phyloP scores from a whole-genome alignment of 768 basidiomycete species.

The Kondoa subrosea region DNA sequence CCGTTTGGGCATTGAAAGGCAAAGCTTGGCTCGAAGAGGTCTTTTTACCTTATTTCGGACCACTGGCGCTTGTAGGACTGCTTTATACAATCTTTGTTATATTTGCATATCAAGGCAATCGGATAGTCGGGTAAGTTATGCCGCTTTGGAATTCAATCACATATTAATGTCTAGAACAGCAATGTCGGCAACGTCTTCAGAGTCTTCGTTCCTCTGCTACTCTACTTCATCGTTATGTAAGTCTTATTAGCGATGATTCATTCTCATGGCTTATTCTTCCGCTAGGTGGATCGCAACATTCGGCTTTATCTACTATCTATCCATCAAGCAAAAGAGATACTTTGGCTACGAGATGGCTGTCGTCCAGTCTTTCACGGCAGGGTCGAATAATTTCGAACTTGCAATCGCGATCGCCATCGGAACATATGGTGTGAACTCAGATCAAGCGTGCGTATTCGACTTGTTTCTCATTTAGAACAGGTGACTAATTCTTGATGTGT shows the following conservation, averaged over 20 bases:
- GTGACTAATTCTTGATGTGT: no score
- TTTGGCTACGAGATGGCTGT: constrained; percentile 54
- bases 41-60: constrained; percentile 55
- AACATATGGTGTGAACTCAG: constrained; percentile 57
- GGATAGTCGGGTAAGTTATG: neutral
- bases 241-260: neutral
- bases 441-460: constrained; percentile 40
- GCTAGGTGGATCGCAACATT: constrained; percentile 47
- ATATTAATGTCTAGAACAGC: neutral
- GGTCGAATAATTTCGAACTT: constrained; percentile 63
- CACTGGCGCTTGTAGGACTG: constrained; percentile 53
- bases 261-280: no score
- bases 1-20: constrained; percentile 38
- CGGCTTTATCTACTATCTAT: constrained; percentile 40
- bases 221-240: constrained; percentile 54
- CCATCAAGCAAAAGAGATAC: constrained; percentile 29
- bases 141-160: neutral
- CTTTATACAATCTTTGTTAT: constrained; percentile 64
- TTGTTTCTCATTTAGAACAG: no score
- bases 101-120: constrained; percentile 43
- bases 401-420: constrained; percentile 69
- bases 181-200: constrained; percentile 63
- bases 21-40: constrained; percentile 32
- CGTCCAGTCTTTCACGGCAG: constrained; percentile 62
- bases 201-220: constrained; percentile 47